Percentiles rank a stretch among this genome's conserved stretches.
Evolutionary conservation across 164 flowering plant species (phyloP).

Genomic region (Taxillus chinensis): DNA sequence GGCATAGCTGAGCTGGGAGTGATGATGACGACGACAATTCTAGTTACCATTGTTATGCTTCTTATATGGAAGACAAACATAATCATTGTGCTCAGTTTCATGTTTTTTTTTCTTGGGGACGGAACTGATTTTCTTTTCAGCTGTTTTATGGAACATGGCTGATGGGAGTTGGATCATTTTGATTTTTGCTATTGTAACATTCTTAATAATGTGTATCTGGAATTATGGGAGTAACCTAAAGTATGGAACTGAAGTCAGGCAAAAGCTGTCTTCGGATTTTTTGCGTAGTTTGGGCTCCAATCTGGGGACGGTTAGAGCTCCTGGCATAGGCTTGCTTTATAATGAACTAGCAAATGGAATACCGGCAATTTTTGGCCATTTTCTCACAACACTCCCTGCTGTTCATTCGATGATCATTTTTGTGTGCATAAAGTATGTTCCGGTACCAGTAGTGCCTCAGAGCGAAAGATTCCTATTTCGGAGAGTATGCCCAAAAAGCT

Average conservation of each 20-base stretch:
- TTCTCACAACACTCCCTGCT: conserved; percentile 91
- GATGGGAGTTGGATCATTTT: conserved; percentile 97
- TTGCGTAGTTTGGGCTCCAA: conserved; percentile 73
- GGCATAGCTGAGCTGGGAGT: conserved; percentile 94
- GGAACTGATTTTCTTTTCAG: conserved; percentile 76
- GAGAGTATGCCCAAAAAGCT: conserved; percentile 77
- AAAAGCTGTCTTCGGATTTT: conserved; percentile 82
- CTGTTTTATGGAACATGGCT: conserved; percentile 69
- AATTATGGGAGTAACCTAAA: conserved; percentile 97
- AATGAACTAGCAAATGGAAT: conserved; percentile 89
- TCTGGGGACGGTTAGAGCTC: conserved; percentile 91
- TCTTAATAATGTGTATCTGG: conserved; percentile 85
- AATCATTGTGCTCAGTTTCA: conserved; percentile 52
- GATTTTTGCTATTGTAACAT: conserved; percentile 68
- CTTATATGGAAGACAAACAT: conserved; percentile 98
- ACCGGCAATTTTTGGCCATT: conserved; percentile 97
- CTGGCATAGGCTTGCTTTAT: conserved; percentile 91
- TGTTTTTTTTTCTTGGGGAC: conserved; percentile 64
- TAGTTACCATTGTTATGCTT: conserved; percentile 91
- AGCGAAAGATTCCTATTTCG: conserved; percentile 90
- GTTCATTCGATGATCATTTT: conserved; percentile 95
- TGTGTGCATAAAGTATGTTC: conserved; percentile 96
- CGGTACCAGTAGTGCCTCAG: conserved; percentile 96
- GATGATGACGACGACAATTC: conserved; percentile 90
- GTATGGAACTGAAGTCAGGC: conserved; percentile 92